phyloP scores from a whole-genome alignment of 2,329 filamentous ascomycete genomes.

The Monilinia laxa region DNA sequence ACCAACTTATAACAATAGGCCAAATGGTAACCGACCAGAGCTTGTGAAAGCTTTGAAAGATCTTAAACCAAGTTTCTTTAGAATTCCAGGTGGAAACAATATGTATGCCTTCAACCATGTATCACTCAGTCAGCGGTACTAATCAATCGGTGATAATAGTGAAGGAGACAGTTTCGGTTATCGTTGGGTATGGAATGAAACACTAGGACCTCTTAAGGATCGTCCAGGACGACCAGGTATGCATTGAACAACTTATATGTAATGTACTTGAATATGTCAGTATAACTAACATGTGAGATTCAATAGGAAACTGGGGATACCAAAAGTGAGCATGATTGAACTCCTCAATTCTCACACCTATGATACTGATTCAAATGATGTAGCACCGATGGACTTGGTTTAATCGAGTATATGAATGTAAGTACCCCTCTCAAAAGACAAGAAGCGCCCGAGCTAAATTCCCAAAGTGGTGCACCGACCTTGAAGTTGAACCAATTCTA shows the following conservation, averaged over 20 bases:
- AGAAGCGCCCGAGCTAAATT: neutral
- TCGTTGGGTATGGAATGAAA: conserved; percentile 44
- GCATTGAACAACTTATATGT: conserved; percentile 39
- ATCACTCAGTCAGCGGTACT: conserved; percentile 26
- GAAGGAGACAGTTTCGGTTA: conserved; percentile 35
- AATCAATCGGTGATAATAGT: conserved; percentile 32
- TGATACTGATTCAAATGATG: conserved; percentile 30
- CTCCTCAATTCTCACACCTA: neutral
- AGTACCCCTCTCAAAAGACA: neutral
- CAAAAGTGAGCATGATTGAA: conserved; percentile 8
- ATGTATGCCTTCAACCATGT: conserved; percentile 41
- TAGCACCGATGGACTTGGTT: conserved; percentile 50
- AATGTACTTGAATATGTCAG: neutral
- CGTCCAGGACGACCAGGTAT: conserved; percentile 43
- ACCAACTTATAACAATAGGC: conserved; percentile 55
- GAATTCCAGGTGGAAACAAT: conserved; percentile 66
- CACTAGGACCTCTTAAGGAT: conserved; percentile 44
- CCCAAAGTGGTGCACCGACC: conserved; percentile 47
- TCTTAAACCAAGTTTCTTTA: conserved; percentile 56
- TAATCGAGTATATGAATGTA: conserved; percentile 50
- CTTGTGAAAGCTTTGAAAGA: conserved; percentile 53
- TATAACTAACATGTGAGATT: neutral
- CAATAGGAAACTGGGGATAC: conserved; percentile 26
- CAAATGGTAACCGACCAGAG: conserved; percentile 58
- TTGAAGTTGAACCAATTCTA: conserved; percentile 48